Percentiles rank a stretch among this genome's conserved stretches.
phyloP scores from a whole-genome alignment of 2,329 filamentous ascomycete genomes.

The Ambrosiella cleistominuta region DNA sequence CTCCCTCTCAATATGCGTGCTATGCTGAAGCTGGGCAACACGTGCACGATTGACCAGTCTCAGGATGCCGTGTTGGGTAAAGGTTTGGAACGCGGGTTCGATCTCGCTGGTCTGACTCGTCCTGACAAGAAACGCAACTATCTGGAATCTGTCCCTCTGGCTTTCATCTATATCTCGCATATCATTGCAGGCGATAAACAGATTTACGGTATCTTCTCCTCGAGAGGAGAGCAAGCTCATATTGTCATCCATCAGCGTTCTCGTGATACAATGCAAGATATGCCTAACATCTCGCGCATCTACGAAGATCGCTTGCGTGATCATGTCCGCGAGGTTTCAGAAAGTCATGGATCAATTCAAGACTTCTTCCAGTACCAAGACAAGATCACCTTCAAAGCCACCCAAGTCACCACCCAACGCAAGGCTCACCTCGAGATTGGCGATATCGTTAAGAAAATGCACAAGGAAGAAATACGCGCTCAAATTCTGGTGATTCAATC shows the following conservation, averaged over 20 bases:
- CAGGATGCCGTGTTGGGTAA: conserved; percentile 83
- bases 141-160: conserved; percentile 54
- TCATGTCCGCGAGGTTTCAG: conserved; percentile 46
- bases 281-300: conserved; percentile 80
- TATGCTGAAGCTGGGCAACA: conserved; percentile 72
- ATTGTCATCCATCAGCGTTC: conserved; percentile 75
- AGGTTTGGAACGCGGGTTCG: conserved; percentile 85
- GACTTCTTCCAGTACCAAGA: conserved; percentile 77
- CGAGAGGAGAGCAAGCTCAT: conserved; percentile 59
- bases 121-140: conserved; percentile 50
- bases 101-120: conserved; percentile 57
- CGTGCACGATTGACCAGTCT: conserved; percentile 82
- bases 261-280: conserved; percentile 57
- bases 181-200: conserved; percentile 79
- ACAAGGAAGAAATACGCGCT: conserved; percentile 64
- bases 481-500: conserved; percentile 82
- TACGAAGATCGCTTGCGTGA: conserved; percentile 61
- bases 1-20: conserved; percentile 75
- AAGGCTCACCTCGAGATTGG: conserved; percentile 79
- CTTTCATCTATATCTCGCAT: conserved; percentile 85
- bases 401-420: conserved; percentile 72
- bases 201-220: conserved; percentile 86
- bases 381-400: conserved; percentile 66
- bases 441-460: conserved; percentile 78
- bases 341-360: conserved; percentile 47